Conservation (phyloP, 2,329 filamentous ascomycete genomes). For the Raffaelea albimanens region DNA sequence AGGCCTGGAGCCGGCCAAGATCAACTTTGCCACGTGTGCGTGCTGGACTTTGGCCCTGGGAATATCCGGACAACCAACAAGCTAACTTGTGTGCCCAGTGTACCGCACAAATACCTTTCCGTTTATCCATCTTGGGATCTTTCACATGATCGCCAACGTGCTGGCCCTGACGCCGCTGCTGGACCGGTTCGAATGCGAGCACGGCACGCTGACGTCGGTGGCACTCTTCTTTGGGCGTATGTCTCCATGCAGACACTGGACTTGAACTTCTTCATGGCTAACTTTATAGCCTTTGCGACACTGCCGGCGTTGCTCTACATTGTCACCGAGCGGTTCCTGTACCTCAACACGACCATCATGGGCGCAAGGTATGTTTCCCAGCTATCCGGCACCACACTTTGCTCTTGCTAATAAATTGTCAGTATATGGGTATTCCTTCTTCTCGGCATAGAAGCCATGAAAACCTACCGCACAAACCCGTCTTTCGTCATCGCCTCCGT, state of each 20-base stretch:
- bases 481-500: constrained; percentile 54
- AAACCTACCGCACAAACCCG: constrained; percentile 74
- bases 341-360: constrained; percentile 63
- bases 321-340: constrained; percentile 64
- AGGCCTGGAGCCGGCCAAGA: constrained; percentile 65
- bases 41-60: neutral
- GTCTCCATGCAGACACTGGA: constrained; percentile 25
- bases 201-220: constrained; percentile 82
- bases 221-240: constrained; percentile 84
- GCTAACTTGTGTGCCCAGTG: constrained; percentile 43
- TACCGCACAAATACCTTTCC: constrained; percentile 91
- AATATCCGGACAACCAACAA: neutral
- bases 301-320: constrained; percentile 78
- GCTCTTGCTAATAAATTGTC: constrained; percentile 13
- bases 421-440: constrained; percentile 93
- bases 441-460: constrained; percentile 74
- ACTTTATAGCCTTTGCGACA: constrained; percentile 61
- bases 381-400: neutral
- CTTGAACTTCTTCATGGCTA: no score
- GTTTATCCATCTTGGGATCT: constrained; percentile 69
- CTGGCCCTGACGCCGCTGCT: constrained; percentile 76
- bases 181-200: constrained; percentile 86
- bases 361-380: constrained; percentile 63
- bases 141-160: constrained; percentile 74
- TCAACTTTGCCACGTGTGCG: constrained; percentile 60